A percentile compares a stretch with the other conserved stretches of the same genome.
Conservation (phyloP, 2,329 filamentous ascomycete species). For the Diaporthe aspalathi region DNA sequence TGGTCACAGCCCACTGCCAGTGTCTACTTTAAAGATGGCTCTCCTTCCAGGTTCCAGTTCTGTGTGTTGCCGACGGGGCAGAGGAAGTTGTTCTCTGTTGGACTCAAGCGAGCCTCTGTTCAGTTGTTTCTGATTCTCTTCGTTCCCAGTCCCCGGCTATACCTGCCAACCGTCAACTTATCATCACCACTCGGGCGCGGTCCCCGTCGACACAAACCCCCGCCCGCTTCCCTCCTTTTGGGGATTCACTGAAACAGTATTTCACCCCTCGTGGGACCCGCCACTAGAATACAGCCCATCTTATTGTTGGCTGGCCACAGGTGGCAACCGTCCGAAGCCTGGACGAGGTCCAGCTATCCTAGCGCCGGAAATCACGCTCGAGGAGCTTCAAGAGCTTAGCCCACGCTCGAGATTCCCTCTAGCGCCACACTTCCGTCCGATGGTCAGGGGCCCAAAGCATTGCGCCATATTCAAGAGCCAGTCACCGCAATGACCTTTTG, state of each 20-base stretch:
- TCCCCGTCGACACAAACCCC: neutral
- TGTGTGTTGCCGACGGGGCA: neutral
- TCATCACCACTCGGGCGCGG: neutral
- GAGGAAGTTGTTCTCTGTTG: neutral
- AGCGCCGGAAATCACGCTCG: conserved; percentile 13
- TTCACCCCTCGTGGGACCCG: neutral
- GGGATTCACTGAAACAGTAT: neutral
- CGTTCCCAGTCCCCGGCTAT: neutral
- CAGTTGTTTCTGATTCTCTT: neutral
- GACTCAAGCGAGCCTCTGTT: neutral
- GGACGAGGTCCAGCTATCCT: conserved; percentile 3
- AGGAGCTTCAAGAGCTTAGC: conserved; percentile 22
- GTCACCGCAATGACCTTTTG: conserved; percentile 7
- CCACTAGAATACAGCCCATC: neutral
- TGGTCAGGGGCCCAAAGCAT: conserved; percentile 17
- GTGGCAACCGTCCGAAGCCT: conserved; percentile 5
- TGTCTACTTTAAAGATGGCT: conserved; percentile 16
- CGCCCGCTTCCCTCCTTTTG: too few relatives aligned
- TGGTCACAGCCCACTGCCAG: neutral
- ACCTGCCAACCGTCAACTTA: neutral
- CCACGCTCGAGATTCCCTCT: conserved; percentile 4
- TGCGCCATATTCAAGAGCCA: neutral
- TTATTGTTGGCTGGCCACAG: neutral
- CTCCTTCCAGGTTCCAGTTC: neutral
- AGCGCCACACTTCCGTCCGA: conserved; percentile 35